Evolutionary conservation across 306 rosid species (phyloP).

Genomic region (Castanospermum australe): DNA sequence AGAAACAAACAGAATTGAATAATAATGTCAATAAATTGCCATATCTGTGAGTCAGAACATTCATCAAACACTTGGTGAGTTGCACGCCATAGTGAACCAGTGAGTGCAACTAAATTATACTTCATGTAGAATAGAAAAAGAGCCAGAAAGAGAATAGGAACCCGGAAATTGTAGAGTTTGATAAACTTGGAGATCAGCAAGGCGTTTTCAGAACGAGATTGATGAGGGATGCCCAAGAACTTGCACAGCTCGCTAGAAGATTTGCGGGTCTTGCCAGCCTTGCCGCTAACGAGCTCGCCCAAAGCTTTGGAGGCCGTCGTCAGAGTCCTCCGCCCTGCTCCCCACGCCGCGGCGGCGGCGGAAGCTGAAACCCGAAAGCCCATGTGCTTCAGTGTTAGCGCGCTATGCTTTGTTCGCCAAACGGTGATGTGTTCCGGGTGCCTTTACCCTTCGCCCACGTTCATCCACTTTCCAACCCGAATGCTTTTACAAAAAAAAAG

Average conservation of each 20-base stretch:
- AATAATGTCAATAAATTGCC: not conserved
- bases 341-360: not conserved
- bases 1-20: not conserved
- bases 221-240: conserved; percentile 49
- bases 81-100: not conserved
- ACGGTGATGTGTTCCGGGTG: not conserved
- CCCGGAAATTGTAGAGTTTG: conserved; percentile 54
- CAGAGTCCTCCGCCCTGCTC: conserved; percentile 33
- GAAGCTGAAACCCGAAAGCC: not conserved
- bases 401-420: not conserved
- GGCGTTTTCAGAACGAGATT: conserved; percentile 48
- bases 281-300: conserved; percentile 28
- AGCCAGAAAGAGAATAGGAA: not conserved
- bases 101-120: not conserved
- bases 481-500: too few relatives aligned
- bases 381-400: not conserved
- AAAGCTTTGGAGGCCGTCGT: conserved; percentile 42
- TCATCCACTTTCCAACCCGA: too few relatives aligned
- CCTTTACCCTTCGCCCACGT: not conserved
- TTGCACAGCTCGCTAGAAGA: conserved; percentile 49
- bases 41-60: conserved; percentile 12
- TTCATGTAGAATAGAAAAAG: not conserved
- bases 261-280: conserved; percentile 31
- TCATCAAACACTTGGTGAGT: conserved; percentile 32
- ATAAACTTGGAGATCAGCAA: conserved; percentile 54